Percentiles rank a stretch among this genome's conserved stretches.
These are phyloP conservation scores for Paraurostyla sp. DNA, from an alignment of 73 alveolate species.

Conservation along the genomic window DNA sequence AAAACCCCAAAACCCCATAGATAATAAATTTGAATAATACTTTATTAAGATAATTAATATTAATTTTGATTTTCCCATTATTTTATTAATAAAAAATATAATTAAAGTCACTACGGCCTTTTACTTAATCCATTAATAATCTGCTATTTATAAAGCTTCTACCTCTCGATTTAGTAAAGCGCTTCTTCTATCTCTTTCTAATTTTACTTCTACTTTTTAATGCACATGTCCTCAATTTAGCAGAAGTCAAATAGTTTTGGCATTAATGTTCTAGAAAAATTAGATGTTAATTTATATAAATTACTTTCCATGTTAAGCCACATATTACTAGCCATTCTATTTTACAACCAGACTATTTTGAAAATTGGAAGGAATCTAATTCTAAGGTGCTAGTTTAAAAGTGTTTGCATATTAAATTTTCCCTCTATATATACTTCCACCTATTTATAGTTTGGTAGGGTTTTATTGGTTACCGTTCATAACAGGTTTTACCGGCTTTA, in stretches of 20 bases:
- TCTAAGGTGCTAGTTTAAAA: neutral
- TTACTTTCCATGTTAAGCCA: conserved; percentile 7
- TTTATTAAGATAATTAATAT: too few species aligned
- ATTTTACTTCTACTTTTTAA: conserved; percentile 11
- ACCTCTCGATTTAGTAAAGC: neutral
- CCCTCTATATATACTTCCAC: too few species aligned
- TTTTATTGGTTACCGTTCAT: neutral
- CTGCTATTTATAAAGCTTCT: neutral
- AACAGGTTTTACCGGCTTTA: neutral
- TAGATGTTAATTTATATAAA: neutral
- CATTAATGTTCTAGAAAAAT: conserved; percentile 27
- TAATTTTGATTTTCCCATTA: too few species aligned
- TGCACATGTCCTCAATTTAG: conserved; percentile 11
- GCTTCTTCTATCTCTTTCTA: conserved; percentile 19
- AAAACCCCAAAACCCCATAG: too few species aligned
- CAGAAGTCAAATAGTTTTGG: conserved; percentile 33
- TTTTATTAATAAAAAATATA: too few species aligned
- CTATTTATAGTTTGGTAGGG: too few species aligned
- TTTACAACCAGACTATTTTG: neutral
- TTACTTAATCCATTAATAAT: conserved; percentile 18
- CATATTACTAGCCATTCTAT: neutral
- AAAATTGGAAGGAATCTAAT: neutral
- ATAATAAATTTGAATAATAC: too few species aligned
- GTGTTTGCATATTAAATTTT: neutral
- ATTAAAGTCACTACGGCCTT: too few species aligned